These are phyloP conservation scores for Globisporangium radiosum DNA, from an alignment of 352 stramenopile genomes.

Conservation along the genomic window DNA sequence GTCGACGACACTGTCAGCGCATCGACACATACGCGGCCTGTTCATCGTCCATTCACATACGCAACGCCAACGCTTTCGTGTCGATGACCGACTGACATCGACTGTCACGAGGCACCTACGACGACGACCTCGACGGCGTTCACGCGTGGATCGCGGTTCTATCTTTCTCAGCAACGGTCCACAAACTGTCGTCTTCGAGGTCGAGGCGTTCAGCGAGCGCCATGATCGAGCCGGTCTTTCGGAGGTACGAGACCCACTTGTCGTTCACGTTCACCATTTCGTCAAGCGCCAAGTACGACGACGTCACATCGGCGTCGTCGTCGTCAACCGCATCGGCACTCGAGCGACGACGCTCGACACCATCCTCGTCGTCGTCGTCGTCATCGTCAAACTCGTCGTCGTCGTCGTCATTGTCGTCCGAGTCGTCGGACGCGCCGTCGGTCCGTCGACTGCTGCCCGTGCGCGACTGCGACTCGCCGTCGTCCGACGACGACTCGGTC, in stretches of 20 bases:
- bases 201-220: constrained; percentile 74
- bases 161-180: constrained; percentile 82
- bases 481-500: constrained; percentile 33
- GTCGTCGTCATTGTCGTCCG: constrained; percentile 54
- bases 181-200: constrained; percentile 78
- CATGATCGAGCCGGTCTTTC: constrained; percentile 84
- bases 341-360: constrained; percentile 1
- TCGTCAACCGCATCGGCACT: background rate
- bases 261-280: constrained; percentile 84
- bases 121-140: constrained; percentile 4
- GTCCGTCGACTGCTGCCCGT: constrained; percentile 22
- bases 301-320: constrained; percentile 8
- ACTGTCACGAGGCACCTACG: background rate
- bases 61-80: background rate
- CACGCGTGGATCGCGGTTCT: constrained; percentile 74
- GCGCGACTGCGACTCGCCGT: constrained; percentile 21
- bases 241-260: constrained; percentile 77
- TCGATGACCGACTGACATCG: background rate
- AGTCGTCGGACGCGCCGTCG: constrained; percentile 49
- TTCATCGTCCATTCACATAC: background rate
- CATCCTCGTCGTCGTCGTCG: constrained; percentile 38
- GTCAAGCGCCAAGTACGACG: constrained; percentile 48
- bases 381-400: constrained; percentile 21
- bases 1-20: too few relatives aligned
- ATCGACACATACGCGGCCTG: background rate